Percentiles rank a stretch among this genome's conserved stretches.
phyloP scores from a whole-genome alignment of 208 protist genomes.

The Leishmania aethiopica region DNA sequence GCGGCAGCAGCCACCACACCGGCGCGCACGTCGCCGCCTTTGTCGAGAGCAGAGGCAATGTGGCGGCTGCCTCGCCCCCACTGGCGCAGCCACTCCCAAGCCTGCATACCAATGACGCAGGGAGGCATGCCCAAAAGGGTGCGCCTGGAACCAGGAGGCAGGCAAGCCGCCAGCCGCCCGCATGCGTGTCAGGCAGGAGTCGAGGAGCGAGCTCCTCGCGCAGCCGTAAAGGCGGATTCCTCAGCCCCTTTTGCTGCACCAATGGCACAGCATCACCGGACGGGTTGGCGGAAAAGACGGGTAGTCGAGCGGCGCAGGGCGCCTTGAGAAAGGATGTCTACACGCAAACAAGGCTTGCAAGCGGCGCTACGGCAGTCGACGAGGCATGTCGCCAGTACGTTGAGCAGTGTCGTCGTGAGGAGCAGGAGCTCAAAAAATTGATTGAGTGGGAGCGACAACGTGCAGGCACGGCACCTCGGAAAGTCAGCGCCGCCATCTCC shows the following conservation, averaged over 20 bases:
- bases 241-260: background rate
- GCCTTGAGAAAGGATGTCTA: background rate
- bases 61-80: background rate
- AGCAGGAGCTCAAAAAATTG: background rate
- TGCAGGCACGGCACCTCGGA: background rate
- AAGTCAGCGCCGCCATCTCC: background rate
- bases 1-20: background rate
- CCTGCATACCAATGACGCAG: background rate
- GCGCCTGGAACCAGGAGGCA: background rate
- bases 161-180: background rate
- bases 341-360: background rate
- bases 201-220: background rate
- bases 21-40: background rate
- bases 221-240: background rate
- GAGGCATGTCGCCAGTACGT: conserved; percentile 1
- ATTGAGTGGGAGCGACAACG: background rate
- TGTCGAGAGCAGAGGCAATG: background rate
- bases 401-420: background rate
- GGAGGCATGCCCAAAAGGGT: background rate
- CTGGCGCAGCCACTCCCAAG: background rate
- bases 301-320: background rate
- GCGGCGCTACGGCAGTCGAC: background rate
- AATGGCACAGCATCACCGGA: background rate
- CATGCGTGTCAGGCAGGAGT: background rate
- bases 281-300: background rate